Evolutionary conservation across 129 eudicot genomes (phyloP).

Genomic region (Flaveria trinervia): DNA sequence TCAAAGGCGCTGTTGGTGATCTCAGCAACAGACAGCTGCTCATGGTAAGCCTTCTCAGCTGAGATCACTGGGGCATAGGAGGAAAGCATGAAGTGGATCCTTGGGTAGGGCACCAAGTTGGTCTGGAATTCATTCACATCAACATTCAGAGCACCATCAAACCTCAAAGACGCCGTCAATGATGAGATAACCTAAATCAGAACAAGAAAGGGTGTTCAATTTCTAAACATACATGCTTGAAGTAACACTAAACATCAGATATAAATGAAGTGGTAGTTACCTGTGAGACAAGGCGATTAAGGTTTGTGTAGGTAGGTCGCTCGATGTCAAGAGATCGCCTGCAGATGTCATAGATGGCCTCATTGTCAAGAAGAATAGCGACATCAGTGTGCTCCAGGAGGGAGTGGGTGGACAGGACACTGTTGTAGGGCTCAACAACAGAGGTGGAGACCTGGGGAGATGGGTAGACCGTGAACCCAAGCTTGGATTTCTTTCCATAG

Average conservation of each 20-base stretch:
- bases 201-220: not conserved
- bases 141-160: slow-evolving; percentile 70
- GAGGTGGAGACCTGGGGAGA: slow-evolving; percentile 74
- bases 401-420: slow-evolving; percentile 71
- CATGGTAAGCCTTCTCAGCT: slow-evolving; percentile 64
- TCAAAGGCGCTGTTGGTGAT: slow-evolving; percentile 74
- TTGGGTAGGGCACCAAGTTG: slow-evolving; percentile 70
- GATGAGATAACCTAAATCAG: slow-evolving; percentile 57
- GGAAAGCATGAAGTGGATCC: slow-evolving; percentile 78
- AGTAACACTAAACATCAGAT: not conserved
- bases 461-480: slow-evolving; percentile 64
- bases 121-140: slow-evolving; percentile 75
- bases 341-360: slow-evolving; percentile 75
- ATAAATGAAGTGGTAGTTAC: slow-evolving; percentile 5
- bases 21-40: slow-evolving; percentile 71
- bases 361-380: slow-evolving; percentile 70
- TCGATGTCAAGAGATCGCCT: slow-evolving; percentile 76
- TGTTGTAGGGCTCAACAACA: slow-evolving; percentile 61
- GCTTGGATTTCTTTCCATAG: slow-evolving; percentile 46
- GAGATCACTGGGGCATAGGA: slow-evolving; percentile 77
- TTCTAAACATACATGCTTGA: not conserved
- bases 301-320: slow-evolving; percentile 70
- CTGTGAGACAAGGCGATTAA: slow-evolving; percentile 68
- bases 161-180: slow-evolving; percentile 68
- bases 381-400: slow-evolving; percentile 74